These are phyloP conservation scores for Yamadazyma laniorum DNA, from an alignment of 805 yeast species.

Conservation along the genomic window DNA sequence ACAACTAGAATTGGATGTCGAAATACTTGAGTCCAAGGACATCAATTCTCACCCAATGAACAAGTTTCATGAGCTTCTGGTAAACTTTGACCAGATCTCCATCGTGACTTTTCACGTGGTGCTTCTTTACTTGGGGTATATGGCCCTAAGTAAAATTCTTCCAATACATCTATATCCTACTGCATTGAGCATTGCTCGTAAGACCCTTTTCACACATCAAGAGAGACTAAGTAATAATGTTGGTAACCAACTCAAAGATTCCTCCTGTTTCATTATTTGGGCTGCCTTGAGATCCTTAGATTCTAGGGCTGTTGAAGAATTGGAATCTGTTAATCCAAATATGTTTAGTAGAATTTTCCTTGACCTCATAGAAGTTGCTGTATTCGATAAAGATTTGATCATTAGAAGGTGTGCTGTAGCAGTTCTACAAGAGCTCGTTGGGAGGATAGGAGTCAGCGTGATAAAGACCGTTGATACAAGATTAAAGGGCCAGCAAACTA, in stretches of 20 bases:
- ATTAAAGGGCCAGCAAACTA: conserved; percentile 33
- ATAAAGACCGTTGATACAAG: conserved; percentile 22
- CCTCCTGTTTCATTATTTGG: conserved; percentile 87
- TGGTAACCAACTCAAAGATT: conserved; percentile 76
- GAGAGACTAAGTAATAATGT: conserved; percentile 46
- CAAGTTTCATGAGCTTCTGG: conserved; percentile 2
- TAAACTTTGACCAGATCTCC: conserved; percentile 6
- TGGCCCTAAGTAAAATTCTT: conserved; percentile 26
- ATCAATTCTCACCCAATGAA: neutral
- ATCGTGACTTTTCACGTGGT: conserved; percentile 55
- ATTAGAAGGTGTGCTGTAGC: conserved; percentile 83
- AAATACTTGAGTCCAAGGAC: conserved; percentile 10
- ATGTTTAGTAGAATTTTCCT: conserved; percentile 22
- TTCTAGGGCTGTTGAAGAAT: conserved; percentile 13
- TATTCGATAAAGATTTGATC: conserved; percentile 72
- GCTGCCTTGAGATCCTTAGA: conserved; percentile 50
- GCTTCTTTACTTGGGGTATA: conserved; percentile 53
- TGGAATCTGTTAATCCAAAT: conserved; percentile 1
- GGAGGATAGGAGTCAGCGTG: conserved; percentile 58
- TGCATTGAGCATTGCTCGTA: conserved; percentile 39
- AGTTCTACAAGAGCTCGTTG: conserved; percentile 81
- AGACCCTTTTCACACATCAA: conserved; percentile 57
- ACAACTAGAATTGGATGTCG: conserved; percentile 29
- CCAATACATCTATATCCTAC: conserved; percentile 22
- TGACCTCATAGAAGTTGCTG: conserved; percentile 49